These are phyloP conservation scores for Pseudonitzschia delicatissima DNA, from an alignment of 108 stramenopile genomes.

Conservation along the genomic window DNA sequence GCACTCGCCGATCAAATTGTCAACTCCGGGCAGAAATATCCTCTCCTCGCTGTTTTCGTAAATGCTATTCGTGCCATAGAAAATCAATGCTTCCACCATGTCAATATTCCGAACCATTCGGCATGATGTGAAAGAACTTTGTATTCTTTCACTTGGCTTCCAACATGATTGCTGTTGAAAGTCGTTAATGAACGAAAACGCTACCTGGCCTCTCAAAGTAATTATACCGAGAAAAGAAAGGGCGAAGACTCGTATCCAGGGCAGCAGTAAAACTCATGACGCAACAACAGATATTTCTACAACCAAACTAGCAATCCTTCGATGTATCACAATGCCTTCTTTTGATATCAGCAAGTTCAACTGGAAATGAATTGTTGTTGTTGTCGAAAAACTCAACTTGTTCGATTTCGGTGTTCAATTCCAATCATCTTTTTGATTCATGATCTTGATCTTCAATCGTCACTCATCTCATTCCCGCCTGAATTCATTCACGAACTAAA, in stretches of 20 bases:
- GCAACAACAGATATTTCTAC: too few relatives aligned
- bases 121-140: neutral
- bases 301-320: too few relatives aligned
- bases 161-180: neutral
- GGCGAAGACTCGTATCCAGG: neutral
- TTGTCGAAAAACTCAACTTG: too few relatives aligned
- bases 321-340: too few relatives aligned
- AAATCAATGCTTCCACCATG: slow-evolving; percentile 66
- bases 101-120: slow-evolving; percentile 81
- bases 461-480: too few relatives aligned
- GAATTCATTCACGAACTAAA: too few relatives aligned
- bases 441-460: too few relatives aligned
- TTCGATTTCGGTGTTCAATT: too few relatives aligned
- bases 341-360: too few relatives aligned
- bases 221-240: neutral
- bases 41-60: slow-evolving; percentile 18
- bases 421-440: too few relatives aligned
- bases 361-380: too few relatives aligned
- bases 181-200: neutral
- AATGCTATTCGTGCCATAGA: slow-evolving; percentile 56
- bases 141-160: neutral
- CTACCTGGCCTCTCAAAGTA: neutral
- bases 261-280: neutral
- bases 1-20: slow-evolving; percentile 61
- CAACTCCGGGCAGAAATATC: slow-evolving; percentile 43